Evolutionary conservation across 441 rosid species (phyloP).

Genomic region (Mallotus repandus): DNA sequence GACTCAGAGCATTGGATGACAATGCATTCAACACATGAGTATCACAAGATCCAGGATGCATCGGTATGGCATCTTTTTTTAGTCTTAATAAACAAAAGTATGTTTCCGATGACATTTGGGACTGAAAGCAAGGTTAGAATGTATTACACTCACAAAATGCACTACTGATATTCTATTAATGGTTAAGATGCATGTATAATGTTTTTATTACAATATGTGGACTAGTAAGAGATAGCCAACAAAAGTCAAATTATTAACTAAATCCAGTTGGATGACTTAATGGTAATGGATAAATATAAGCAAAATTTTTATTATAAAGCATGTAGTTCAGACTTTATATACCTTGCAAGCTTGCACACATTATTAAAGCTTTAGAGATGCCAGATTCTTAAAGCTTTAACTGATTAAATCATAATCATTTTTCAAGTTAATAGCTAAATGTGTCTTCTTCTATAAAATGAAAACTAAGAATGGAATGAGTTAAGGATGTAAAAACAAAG

Average conservation of each 20-base stretch:
- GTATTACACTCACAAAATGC: conserved; percentile 3
- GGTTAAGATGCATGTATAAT: neutral
- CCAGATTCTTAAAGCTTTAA: too few relatives aligned
- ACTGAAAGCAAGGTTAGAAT: conserved; percentile 8
- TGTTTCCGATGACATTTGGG: conserved; percentile 53
- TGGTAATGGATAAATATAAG: neutral
- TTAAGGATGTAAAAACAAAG: too few relatives aligned
- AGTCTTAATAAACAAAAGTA: conserved; percentile 71
- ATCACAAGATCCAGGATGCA: conserved; percentile 99
- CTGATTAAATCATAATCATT: too few relatives aligned
- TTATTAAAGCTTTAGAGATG: too few relatives aligned
- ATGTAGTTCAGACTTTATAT: conserved; percentile 31
- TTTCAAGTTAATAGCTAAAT: too few relatives aligned
- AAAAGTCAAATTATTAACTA: neutral
- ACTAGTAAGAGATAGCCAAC: neutral
- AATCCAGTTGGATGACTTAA: neutral
- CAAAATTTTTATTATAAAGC: conserved; percentile 10
- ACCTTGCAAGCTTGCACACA: too few relatives aligned
- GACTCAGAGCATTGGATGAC: conserved; percentile 19
- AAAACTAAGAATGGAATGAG: too few relatives aligned
- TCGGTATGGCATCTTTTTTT: conserved; percentile 72
- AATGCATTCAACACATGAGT: conserved; percentile 81
- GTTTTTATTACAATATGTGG: neutral
- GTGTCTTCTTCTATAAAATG: too few relatives aligned
- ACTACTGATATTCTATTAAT: too few relatives aligned